A percentile compares a stretch with the other conserved stretches of the same genome.
Conservation (phyloP, 73 alveolate species). For the Uronychia binucleata region DNA sequence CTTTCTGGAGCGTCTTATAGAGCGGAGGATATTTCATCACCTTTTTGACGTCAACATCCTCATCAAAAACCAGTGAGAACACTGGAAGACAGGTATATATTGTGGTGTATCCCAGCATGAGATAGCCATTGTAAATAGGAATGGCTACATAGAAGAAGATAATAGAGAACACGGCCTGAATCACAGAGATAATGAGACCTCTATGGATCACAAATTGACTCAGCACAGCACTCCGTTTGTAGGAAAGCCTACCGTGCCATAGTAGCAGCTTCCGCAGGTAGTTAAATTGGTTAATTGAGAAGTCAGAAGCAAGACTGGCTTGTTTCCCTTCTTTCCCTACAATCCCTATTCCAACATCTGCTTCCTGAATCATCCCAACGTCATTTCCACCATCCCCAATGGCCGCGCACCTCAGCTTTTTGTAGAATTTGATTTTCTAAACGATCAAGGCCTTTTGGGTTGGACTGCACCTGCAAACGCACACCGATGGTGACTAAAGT, state of each 20-base stretch:
- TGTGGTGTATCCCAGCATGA: slow-evolving; percentile 97
- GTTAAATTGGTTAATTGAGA: slow-evolving; percentile 71
- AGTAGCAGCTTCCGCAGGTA: slow-evolving; percentile 73
- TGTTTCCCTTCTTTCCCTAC: slow-evolving; percentile 93
- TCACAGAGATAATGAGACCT: slow-evolving; percentile 94
- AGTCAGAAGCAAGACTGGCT: slow-evolving; percentile 91
- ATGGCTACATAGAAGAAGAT: slow-evolving; percentile 94
- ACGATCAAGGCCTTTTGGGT: slow-evolving; percentile 74
- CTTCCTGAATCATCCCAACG: slow-evolving; percentile 73
- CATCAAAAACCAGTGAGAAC: slow-evolving; percentile 91
- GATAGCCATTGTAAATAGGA: slow-evolving; percentile 96
- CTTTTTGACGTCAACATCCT: slow-evolving; percentile 82
- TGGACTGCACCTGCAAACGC: slow-evolving; percentile 79
- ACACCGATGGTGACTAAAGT: slow-evolving; percentile 50
- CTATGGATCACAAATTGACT: slow-evolving; percentile 96
- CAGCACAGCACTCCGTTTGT: slow-evolving; percentile 70
- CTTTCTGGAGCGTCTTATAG: slow-evolving; percentile 86
- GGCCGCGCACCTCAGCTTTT: slow-evolving; percentile 58
- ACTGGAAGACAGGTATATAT: slow-evolving; percentile 95
- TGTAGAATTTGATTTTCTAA: slow-evolving; percentile 48
- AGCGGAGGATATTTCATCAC: slow-evolving; percentile 91
- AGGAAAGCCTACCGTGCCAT: slow-evolving; percentile 82
- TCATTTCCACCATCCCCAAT: slow-evolving; percentile 83
- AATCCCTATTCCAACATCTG: slow-evolving; percentile 92
- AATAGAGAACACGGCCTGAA: slow-evolving; percentile 88